Percentiles rank a stretch among this genome's conserved stretches.
Evolutionary conservation across 2,329 filamentous ascomycete genomes (phyloP).

Genomic region (Ophiosphaerella herpotricha): DNA sequence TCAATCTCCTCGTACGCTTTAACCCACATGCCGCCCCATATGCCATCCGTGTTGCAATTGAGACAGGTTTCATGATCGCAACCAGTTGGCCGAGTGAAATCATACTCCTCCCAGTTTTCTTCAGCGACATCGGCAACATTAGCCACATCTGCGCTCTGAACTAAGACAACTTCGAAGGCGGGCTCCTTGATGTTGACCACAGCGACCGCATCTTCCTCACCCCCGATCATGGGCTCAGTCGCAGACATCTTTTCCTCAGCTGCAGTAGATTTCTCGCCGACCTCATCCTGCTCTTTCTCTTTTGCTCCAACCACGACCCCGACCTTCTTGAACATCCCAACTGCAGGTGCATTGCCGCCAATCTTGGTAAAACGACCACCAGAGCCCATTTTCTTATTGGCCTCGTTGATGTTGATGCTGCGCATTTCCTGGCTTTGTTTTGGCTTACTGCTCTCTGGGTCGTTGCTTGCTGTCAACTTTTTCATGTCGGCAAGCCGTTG

Average conservation of each 20-base stretch:
- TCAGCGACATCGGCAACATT: too few species aligned
- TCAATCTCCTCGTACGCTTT: not conserved
- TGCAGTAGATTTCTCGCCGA: constrained; percentile 40
- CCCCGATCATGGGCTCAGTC: constrained; percentile 5
- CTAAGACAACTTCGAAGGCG: too few species aligned
- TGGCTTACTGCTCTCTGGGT: constrained; percentile 24
- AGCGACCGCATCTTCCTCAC: constrained; percentile 30
- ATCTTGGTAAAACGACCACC: constrained; percentile 36
- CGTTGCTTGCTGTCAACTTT: constrained; percentile 52
- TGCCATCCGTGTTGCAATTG: constrained; percentile 29
- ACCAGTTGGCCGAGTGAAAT: constrained; percentile 57
- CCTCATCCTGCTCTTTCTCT: constrained; percentile 24
- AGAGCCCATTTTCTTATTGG: constrained; percentile 18
- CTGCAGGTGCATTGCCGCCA: constrained; percentile 15
- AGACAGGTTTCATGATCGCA: constrained; percentile 45
- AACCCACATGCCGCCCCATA: constrained; percentile 24
- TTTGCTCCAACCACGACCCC: constrained; percentile 50
- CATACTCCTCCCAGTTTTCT: constrained; percentile 52
- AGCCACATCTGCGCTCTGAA: too few species aligned
- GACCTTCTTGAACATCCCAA: constrained; percentile 68
- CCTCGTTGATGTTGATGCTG: constrained; percentile 26
- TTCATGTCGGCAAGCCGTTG: constrained; percentile 83
- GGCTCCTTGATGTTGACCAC: too few species aligned
- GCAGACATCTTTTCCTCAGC: constrained; percentile 24
- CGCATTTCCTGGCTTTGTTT: constrained; percentile 30